Base-by-base conservation (phyloP, 495 filamentous ascomycete genomes). In the Neurospora sp. region DNA sequence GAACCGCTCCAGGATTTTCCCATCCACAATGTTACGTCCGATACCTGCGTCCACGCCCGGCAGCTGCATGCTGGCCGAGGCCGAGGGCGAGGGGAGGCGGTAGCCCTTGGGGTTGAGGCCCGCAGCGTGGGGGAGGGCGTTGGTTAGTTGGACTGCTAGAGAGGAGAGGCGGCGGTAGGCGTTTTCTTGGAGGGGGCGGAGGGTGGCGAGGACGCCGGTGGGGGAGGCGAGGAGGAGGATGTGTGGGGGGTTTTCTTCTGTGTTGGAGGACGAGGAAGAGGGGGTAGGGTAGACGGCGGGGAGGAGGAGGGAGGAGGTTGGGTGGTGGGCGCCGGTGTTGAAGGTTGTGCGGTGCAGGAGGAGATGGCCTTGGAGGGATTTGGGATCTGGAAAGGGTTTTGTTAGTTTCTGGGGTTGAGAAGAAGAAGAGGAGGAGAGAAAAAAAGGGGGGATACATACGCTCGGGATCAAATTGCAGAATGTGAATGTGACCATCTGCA, bases 391-490 rank as follows among this genome's bases (percentile, higher is more conserved):
- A 73, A 69, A 69, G 18, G 9, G 3, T 3, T n/a, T 39, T 11
- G 73, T 85, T 77, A 84, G 78, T 40, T 18, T 53, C 2, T 59
- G 6, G 7, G 40, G 18, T 18, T 61, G 5, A 61, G 10, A 12
- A 20, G 61, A 12, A n/a, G 18, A 59, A 6, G 20, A 14, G 68
- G 7, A 48, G 16, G 11, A 37, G 39, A 40, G 11, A 40, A 9
- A 18, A 40, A 14, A 22, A 27, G 22, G 12, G 16, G 10, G 20
- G 71, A 71, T 16, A 83, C 85, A 78, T 82, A 89, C 88, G 88
- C 75, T 99, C 96, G 11, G 96, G 96, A 79, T 98, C 94, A 78
- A 94, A 99, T 81, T 98, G 93, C 68, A 98, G 79, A 6, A 97
- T 85, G 78, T 97, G 93, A 44, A 99, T 81, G 78, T 93, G 92